These are phyloP conservation scores for Colletotrichum incanum DNA, from an alignment of 2,329 filamentous ascomycete genomes.

Conservation along the genomic window DNA sequence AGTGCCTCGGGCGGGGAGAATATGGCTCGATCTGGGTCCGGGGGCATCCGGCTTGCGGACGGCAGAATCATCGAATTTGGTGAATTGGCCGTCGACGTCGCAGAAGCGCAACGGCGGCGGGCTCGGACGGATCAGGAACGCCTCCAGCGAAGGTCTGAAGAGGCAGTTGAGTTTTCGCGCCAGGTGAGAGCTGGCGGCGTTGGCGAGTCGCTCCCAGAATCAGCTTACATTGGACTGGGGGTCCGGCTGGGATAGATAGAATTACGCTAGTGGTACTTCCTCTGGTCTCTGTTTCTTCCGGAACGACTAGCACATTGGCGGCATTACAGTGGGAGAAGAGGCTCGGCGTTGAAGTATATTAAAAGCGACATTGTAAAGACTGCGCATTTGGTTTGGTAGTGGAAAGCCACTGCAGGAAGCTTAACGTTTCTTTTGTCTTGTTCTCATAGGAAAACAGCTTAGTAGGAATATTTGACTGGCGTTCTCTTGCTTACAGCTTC, in stretches of 20 bases:
- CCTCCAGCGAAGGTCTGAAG: slow-evolving; percentile 11
- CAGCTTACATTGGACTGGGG: slow-evolving; percentile 18
- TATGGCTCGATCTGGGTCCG: slow-evolving; percentile 36
- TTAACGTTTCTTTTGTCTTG: slow-evolving; percentile 6
- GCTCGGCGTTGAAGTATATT: background rate
- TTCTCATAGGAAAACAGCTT: background rate
- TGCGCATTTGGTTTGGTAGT: background rate
- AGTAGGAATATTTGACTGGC: background rate
- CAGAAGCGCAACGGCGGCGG: slow-evolving; percentile 14
- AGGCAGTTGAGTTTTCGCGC: slow-evolving; percentile 25
- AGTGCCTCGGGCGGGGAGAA: slow-evolving; percentile 23
- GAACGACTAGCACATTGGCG: background rate
- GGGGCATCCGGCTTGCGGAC: slow-evolving; percentile 34
- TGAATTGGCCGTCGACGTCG: slow-evolving; percentile 23
- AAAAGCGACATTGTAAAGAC: background rate
- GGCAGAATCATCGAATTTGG: slow-evolving; percentile 41
- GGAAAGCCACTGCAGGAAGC: background rate
- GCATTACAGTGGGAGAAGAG: background rate
- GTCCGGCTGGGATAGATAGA: background rate
- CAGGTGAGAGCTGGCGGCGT: slow-evolving; percentile 9
- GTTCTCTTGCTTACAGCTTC: background rate
- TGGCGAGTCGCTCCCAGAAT: slow-evolving; percentile 2
- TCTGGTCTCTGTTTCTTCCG: background rate
- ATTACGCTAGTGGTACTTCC: background rate
- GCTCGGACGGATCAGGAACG: slow-evolving; percentile 1